Evolutionary conservation across 2,329 filamentous ascomycete genomes (phyloP).

Genomic region (Paecilomyces niveus): DNA sequence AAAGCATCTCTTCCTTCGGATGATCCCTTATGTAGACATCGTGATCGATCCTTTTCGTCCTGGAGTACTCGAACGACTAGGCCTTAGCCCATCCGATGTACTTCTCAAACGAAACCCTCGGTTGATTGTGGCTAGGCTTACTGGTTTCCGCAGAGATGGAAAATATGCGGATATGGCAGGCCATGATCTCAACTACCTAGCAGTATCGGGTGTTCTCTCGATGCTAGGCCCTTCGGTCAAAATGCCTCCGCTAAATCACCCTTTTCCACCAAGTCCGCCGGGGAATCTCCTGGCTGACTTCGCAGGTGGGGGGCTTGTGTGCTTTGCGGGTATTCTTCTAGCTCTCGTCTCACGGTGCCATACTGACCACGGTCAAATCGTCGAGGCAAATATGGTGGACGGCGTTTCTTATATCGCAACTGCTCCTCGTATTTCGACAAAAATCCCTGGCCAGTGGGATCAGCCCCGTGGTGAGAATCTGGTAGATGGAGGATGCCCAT

Average conservation of each 20-base stretch:
- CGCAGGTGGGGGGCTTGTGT: constrained; percentile 70
- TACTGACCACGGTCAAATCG: constrained; percentile 68
- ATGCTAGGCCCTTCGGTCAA: constrained; percentile 61
- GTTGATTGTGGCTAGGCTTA: constrained; percentile 72
- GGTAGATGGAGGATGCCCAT: constrained; percentile 75
- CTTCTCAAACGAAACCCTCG: constrained; percentile 61
- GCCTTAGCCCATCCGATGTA: constrained; percentile 58
- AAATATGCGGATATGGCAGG: constrained; percentile 76
- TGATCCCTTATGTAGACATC: constrained; percentile 60
- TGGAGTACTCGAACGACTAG: constrained; percentile 73
- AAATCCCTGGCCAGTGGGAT: constrained; percentile 52
- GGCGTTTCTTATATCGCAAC: constrained; percentile 67
- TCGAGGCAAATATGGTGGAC: constrained; percentile 92
- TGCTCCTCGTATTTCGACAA: constrained; percentile 61
- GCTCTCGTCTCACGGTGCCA: constrained; percentile 59
- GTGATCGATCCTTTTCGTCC: constrained; percentile 86
- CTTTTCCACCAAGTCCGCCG: constrained; percentile 42
- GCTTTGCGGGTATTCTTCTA: constrained; percentile 70
- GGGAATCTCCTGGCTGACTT: constrained; percentile 80
- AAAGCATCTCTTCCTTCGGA: constrained; percentile 54
- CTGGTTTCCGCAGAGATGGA: constrained; percentile 79
- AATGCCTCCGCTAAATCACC: constrained; percentile 54
- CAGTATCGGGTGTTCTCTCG: constrained; percentile 67
- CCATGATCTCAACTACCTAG: constrained; percentile 89
- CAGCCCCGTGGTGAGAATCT: constrained; percentile 62